Evolutionary conservation across 352 stramenopile genomes (phyloP), one percentile per base, ranked within the genome.

Genomic region (Pythium pectinolyticum): DNA sequence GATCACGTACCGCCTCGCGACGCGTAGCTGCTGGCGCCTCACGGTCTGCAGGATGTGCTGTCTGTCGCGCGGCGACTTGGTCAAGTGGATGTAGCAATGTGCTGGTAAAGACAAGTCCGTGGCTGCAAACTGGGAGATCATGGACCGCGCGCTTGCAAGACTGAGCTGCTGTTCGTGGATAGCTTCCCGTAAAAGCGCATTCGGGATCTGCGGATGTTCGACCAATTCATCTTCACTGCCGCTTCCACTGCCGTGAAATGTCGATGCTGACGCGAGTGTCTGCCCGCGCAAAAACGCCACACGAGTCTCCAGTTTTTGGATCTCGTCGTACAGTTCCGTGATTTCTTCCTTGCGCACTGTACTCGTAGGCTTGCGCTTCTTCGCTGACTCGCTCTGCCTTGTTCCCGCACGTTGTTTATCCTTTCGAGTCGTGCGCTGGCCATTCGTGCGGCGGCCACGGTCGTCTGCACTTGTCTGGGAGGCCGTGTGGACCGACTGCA

Each of bases 71-170:
- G 56, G 70, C 25, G 79, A 67, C 3, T 47, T 70, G 9, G 63
- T 67, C 12, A 88, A 54, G 61, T 76, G 75, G 34, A 88, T 81
- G 63, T 64, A 83, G 27, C 61, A 74, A 2, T 80, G 61, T 27
- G 35, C 49, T 1, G 61, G 61, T 28, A 57, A 25, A 27, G 61
- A 39, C 20, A 58, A 47, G 17, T 63, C 52, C 0, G 41, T 51
- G 45, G 37, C 71, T 1, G 75, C 48, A 28, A 73, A 80, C 0
- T 72, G 59, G 1, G 57, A 39, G 28, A 79, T 41, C 39, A 82
- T 64, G 19, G 70, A 82, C 34, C 76, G 73, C 17, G 64, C 63
- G 6, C 22, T 63, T 8, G 74, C 70, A 11, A 77, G 49, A 41
- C 70, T 57, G n/a, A 82, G 65, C 54, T 77, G 74, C 57, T 82